Conservation (phyloP, 2,329 filamentous ascomycete species). For the Trichophyton mentagrophytes region DNA sequence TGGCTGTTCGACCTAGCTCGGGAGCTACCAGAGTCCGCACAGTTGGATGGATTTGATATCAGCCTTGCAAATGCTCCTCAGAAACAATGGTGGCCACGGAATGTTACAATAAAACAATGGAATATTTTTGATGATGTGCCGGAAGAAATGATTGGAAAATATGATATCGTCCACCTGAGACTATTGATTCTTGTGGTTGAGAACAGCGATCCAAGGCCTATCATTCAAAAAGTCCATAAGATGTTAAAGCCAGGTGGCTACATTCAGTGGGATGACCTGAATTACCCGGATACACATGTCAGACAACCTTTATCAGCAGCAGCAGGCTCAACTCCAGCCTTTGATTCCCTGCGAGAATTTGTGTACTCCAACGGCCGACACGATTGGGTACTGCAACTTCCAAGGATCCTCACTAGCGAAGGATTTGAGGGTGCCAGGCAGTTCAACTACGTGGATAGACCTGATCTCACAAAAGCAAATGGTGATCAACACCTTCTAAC, state of each 20-base stretch:
- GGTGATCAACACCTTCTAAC: constrained; percentile 3
- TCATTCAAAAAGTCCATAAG: neutral
- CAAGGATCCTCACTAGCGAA: neutral
- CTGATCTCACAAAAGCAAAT: constrained; percentile 1
- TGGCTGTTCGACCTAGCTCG: constrained; percentile 1
- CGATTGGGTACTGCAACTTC: constrained; percentile 2
- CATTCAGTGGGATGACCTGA: constrained; percentile 3
- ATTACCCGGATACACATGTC: constrained; percentile 1
- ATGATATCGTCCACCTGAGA: constrained; percentile 2
- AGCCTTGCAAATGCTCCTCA: constrained; percentile 3
- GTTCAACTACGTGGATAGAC: neutral
- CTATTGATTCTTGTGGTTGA: constrained; percentile 3
- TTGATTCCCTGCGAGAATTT: constrained; percentile 2
- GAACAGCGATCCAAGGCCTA: constrained; percentile 2
- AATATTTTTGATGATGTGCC: constrained; percentile 2
- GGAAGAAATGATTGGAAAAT: neutral
- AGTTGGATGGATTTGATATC: constrained; percentile 4
- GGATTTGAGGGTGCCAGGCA: neutral
- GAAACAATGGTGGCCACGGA: neutral
- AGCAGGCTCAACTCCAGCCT: neutral
- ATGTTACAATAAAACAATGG: neutral
- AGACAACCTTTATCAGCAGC: neutral
- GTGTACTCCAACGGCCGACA: neutral
- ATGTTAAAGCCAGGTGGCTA: constrained; percentile 4
- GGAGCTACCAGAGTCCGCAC: neutral